Conservation (phyloP, 805 yeast genomes). For the Jamesozyma piceae region DNA sequence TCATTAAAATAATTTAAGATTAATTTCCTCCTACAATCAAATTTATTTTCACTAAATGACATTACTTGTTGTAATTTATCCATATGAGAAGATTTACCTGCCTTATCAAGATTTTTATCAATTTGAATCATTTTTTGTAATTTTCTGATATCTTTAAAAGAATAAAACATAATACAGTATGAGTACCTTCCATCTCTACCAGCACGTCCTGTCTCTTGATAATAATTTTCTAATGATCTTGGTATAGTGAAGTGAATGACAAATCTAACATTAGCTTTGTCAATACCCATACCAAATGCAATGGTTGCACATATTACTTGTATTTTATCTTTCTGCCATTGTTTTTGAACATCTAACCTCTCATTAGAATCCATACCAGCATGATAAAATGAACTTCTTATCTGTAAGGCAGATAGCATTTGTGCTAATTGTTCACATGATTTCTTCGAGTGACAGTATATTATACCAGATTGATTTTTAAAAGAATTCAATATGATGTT, state of each 20-base stretch:
- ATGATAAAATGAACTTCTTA: constrained; percentile 73
- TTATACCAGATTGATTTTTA: constrained; percentile 65
- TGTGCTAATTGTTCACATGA: constrained; percentile 75
- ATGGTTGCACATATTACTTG: constrained; percentile 92
- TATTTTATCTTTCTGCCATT: constrained; percentile 68
- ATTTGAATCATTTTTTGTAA: constrained; percentile 68
- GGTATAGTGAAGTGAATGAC: constrained; percentile 87
- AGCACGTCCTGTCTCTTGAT: constrained; percentile 97
- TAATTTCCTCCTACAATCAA: constrained; percentile 84
- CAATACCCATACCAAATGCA: constrained; percentile 99
- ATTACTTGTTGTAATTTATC: constrained; percentile 73
- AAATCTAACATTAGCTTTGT: constrained; percentile 88
- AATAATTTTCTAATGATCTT: constrained; percentile 86
- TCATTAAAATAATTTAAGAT: constrained; percentile 90
- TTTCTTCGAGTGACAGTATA: constrained; percentile 85
- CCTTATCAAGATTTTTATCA: constrained; percentile 57
- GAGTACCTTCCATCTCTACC: constrained; percentile 88
- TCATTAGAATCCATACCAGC: constrained; percentile 88
- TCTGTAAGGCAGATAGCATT: constrained; percentile 48
- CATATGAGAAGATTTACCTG: constrained; percentile 66
- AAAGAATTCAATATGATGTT: constrained; percentile 45
- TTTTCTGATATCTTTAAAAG: constrained; percentile 68
- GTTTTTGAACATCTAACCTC: constrained; percentile 57
- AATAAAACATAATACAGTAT: constrained; percentile 74
- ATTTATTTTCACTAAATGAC: constrained; percentile 81